Evolutionary conservation across 139 green algal species (phyloP).

Genomic region (Tetraselmis chui): DNA sequence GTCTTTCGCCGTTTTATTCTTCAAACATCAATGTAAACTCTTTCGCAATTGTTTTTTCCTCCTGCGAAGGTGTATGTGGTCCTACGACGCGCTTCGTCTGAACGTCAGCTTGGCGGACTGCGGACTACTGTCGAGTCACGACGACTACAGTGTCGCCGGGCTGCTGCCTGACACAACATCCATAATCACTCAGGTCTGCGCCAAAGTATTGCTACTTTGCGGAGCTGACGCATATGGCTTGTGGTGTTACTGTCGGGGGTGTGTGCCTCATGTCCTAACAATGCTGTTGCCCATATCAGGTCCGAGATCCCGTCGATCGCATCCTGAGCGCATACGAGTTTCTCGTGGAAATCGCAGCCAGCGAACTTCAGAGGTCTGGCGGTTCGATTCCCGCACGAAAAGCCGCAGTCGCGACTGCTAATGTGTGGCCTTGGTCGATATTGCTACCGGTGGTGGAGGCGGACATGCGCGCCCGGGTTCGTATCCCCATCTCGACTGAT

Average conservation of each 20-base stretch:
- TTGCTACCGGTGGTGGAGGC: slow-evolving; percentile 67
- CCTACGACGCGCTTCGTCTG: slow-evolving; percentile 79
- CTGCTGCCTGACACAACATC: slow-evolving; percentile 39
- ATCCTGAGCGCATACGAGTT: slow-evolving; percentile 90
- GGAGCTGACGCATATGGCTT: too few species aligned
- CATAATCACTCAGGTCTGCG: slow-evolving; percentile 33
- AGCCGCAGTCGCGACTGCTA: slow-evolving; percentile 50
- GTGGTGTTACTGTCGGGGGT: neutral
- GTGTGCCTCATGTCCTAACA: neutral
- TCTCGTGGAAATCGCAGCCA: slow-evolving; percentile 46
- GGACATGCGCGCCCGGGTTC: slow-evolving; percentile 45
- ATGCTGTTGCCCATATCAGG: neutral
- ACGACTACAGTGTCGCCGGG: slow-evolving; percentile 78
- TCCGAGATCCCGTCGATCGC: slow-evolving; percentile 68
- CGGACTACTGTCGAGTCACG: slow-evolving; percentile 70
- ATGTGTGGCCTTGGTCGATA: slow-evolving; percentile 89
- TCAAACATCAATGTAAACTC: neutral
- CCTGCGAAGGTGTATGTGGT: slow-evolving; percentile 50
- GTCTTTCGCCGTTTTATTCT: neutral
- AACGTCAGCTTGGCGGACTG: slow-evolving; percentile 55
- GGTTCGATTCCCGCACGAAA: slow-evolving; percentile 17
- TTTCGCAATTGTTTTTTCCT: too few species aligned
- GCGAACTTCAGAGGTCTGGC: slow-evolving; percentile 19
- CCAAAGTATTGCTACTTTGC: neutral
- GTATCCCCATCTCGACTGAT: neutral